Base-by-base conservation (phyloP, 2,329 filamentous ascomycete genomes). In the Acrodontium crateriforme region DNA sequence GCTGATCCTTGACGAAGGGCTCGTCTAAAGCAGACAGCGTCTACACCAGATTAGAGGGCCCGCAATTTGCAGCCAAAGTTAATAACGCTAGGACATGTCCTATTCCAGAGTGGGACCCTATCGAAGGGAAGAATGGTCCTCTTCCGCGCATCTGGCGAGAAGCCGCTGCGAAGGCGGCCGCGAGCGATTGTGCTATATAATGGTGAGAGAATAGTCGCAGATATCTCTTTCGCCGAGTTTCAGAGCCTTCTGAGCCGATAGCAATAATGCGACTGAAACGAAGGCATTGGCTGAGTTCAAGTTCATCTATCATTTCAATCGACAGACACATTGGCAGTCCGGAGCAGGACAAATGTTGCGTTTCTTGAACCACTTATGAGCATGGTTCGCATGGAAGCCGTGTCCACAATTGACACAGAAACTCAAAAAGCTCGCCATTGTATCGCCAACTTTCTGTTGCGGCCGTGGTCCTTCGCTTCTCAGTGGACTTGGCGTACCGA, bases 371-470 rank as follows among this genome's bases (percentile, higher is more conserved):
- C 72, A 77, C 35, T 65, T 61, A 38, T 61, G 53, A 8, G 72
- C 71, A 56, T 76, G 71, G 47, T 71, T 57, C 3, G 67, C 69
- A 54, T 77, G 72, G 39, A 67, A 73, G 1, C 69, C 71, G 54
- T 77, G 72, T 39, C 67, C 67, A 45, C 72, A 77, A 34, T 59
- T 63, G 39, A 70, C 67, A 42, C 72, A 77, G 42, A 75, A 71
- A 4, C 66, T 65, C 37, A 73, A 59, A 40, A 72, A 64, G 29
- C 63, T 56, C 10, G 59, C 60, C 58, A 74, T 63, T 5, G 58
- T 31, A 36, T 70, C 66, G 32, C 29, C 30, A 27, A 27, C 28
- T 9, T 40, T 36, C 37, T 38, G 12, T 8, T 23, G 18, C 12
- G 5, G 44, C 8, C 46, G 48, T 16, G 50, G 50, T 22, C 21